Evolutionary conservation across 192 early-diverging fungal species (phyloP), one percentile per base, ranked within the genome.

Genomic region (Gryganskiella cystojenkinii): DNA sequence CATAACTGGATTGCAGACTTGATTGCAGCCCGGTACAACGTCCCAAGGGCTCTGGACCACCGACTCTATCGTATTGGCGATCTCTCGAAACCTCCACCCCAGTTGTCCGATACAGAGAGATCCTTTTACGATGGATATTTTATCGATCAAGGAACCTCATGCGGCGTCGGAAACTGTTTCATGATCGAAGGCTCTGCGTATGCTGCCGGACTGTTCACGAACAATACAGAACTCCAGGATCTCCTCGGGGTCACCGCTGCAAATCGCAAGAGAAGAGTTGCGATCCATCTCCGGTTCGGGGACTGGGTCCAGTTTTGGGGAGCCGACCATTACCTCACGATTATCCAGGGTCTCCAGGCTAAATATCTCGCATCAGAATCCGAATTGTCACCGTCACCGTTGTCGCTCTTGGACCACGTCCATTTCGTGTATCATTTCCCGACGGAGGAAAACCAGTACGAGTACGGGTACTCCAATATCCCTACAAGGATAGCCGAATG

Each of bases 401-500:
- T 15, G 19, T 14, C 0, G 5, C 54, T 56, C 10, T 1, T 56
- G 54, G 54, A 56, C 19, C 30, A 34, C 1, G 54, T 56, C 34
- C 54, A 56, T 56, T 56, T 56, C n/a, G 54, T 56, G 9, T 56
- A 56, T 4, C 54, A 56, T 56, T 33, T 56, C 31, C 54, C 54
- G 2, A 34, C 54, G 14, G 54, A 56, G 30, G 54, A 56, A 20
- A 56, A 56, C 54, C 54, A 27, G 4, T 56, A 56, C 54, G 54
- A 56, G 20, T 56, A 56, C n/a, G n/a, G n/a, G n/a, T n/a, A n/a
- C n/a, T n/a, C n/a, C n/a, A n/a, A n/a, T n/a, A 56, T 33, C 27
- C 54, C 54, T 30, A 9, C n/a, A 30, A 20, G 33, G 19, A 15
- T 56, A 2, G 54, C 30, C 54, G 33, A 3, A 17, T 34, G 11